These are phyloP conservation scores for Populus ilicifolia DNA, from an alignment of 345 rosid genomes.

Conservation along the genomic window DNA sequence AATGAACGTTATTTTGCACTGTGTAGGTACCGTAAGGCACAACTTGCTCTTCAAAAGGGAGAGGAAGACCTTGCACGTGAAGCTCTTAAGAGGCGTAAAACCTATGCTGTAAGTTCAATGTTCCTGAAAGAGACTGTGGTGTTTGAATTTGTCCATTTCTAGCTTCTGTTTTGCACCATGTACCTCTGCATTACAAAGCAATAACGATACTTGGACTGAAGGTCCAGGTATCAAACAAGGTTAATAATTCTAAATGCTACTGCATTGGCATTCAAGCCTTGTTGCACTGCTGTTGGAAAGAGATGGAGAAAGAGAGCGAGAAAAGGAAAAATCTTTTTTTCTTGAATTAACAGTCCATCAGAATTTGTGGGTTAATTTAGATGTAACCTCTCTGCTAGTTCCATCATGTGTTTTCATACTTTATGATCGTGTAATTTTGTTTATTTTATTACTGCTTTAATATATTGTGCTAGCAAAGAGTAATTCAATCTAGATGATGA, in stretches of 20 bases:
- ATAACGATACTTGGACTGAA: not conserved
- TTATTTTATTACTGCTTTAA: not conserved
- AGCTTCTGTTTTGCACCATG: not conserved
- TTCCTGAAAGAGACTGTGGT: not conserved
- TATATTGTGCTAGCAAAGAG: not conserved
- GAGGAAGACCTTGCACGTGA: constrained; percentile 88
- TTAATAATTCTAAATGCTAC: not conserved
- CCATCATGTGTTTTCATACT: not conserved
- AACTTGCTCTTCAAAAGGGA: constrained; percentile 72
- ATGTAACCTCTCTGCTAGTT: not conserved
- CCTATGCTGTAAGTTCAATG: constrained; percentile 53
- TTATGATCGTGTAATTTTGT: not conserved
- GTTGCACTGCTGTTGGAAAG: not conserved
- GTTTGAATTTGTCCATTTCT: not conserved
- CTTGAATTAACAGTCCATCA: not conserved
- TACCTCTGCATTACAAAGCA: not conserved
- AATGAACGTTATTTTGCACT: not conserved
- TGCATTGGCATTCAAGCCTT: not conserved
- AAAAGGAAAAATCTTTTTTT: not conserved
- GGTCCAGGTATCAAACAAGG: not conserved
- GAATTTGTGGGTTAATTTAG: not conserved
- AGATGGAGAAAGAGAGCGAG: not conserved
- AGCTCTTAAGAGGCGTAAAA: constrained; percentile 78
- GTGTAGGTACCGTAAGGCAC: constrained; percentile 73
- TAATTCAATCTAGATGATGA: not conserved